Percentiles rank a stretch among this genome's conserved stretches.
Evolutionary conservation across 83 land plant species (phyloP).

Genomic region (Thuja plicata): DNA sequence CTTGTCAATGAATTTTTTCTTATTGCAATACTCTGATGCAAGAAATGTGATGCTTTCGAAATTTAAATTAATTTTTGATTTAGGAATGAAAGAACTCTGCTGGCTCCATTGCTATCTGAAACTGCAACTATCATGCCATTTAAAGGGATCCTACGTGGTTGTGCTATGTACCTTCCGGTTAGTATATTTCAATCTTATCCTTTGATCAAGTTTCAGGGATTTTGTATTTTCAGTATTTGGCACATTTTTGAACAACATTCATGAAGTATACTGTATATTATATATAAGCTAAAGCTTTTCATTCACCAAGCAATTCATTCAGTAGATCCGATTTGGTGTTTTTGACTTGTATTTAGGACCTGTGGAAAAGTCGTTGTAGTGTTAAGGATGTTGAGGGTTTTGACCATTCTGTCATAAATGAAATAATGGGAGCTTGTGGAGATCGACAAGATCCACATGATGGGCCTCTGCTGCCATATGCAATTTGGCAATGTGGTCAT

Average conservation of each 20-base stretch:
- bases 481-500: constrained; percentile 84
- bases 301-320: not conserved
- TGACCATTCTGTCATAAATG: constrained; percentile 72
- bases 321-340: not conserved
- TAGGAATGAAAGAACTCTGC: constrained; percentile 76
- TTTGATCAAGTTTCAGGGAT: not conserved
- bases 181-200: constrained; percentile 20
- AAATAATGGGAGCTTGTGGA: constrained; percentile 85
- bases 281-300: not conserved
- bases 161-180: constrained; percentile 81
- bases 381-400: constrained; percentile 79
- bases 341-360: constrained; percentile 50
- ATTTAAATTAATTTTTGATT: not conserved
- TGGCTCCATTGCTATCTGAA: constrained; percentile 55
- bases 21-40: not conserved
- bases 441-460: constrained; percentile 36
- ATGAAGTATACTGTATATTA: not conserved
- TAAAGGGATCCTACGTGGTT: constrained; percentile 69
- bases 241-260: not conserved
- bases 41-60: not conserved
- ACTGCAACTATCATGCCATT: constrained; percentile 68
- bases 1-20: not conserved
- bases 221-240: not conserved
- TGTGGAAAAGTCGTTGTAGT: constrained; percentile 82
- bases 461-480: constrained; percentile 68